A percentile compares a stretch with the other conserved stretches of the same genome.
Conservation (phyloP, 179 eudicot species). For the Beta lomatogona region DNA sequence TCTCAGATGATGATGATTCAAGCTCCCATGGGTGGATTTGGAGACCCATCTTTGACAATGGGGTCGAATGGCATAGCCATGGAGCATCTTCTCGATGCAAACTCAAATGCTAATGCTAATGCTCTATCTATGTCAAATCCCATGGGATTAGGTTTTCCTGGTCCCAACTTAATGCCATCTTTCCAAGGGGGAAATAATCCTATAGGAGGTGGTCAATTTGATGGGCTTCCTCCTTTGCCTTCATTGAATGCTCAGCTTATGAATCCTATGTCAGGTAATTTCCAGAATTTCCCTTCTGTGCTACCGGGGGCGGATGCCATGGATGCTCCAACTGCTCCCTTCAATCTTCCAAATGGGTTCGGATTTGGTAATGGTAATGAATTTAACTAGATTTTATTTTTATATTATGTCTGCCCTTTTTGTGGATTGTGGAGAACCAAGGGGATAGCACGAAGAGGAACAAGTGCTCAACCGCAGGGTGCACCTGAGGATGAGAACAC, state of each 20-base stretch:
- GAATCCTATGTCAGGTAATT: background rate
- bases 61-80: slow-evolving; percentile 5
- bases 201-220: background rate
- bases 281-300: background rate
- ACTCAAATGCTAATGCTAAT: background rate
- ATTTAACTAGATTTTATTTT: background rate
- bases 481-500: background rate
- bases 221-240: background rate
- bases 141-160: background rate
- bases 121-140: background rate
- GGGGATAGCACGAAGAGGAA: background rate
- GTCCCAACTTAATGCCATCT: background rate
- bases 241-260: background rate
- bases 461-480: no score
- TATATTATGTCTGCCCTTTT: background rate
- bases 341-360: slow-evolving; percentile 2
- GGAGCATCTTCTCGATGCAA: background rate
- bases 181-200: slow-evolving; percentile 12
- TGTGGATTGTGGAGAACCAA: background rate
- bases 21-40: slow-evolving; percentile 6
- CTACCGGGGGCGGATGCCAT: background rate
- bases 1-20: slow-evolving; percentile 17
- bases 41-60: slow-evolving; percentile 6
- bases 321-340: background rate
- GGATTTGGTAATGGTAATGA: background rate